Base-by-base conservation (phyloP, 2,329 filamentous ascomycete genomes). In the Nemania sp. region DNA sequence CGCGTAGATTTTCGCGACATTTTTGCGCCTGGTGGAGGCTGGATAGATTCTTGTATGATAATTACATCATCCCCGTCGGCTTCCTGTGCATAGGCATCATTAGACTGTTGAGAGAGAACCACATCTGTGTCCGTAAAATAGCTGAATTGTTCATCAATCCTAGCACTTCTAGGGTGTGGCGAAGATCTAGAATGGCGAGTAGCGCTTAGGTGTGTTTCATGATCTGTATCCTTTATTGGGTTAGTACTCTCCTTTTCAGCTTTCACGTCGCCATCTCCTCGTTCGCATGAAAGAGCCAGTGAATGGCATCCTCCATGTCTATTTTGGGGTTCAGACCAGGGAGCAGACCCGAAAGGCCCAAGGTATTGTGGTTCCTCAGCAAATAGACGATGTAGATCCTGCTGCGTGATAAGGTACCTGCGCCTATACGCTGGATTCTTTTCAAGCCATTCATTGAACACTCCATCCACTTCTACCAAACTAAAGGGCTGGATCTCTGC, bases 381-480 rank as follows among this genome's bases (percentile, higher is more conserved):
- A 73, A 72, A 61, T 27, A 74, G 18, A 15, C 53, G 35, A 24
- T 68, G 35, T n/a, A 78, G 11, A 38, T 78, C 74, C 20, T 65
- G 54, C 47, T 73, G 60, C 26, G 70, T 69, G 62, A 77, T 74
- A n/a, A 74, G 67, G 57, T 75, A 77, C 38, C 74, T 70, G 26
- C 77, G 75, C 56, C 62, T 70, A 52, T 75, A 75, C 29, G 70
- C 61, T 54, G 72, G 72, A 49, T 73, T 71, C 24, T 68, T 64
- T 20, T 49, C 18, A 57, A 75, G 72, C 74, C 73, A 77, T 49
- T 68, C 41, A 57, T 70, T 68, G 66, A 77, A 74, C 11, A 55
- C 66, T 29, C 60, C 57, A 22, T 68, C 55, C 2, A 77, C 62
- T 20, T 72, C 63, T 20, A 57, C 24, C 41, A 71, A 57, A 18